phyloP scores from a whole-genome alignment of 1,139 yeast genomes.

The Saccharomyces hybrid region DNA sequence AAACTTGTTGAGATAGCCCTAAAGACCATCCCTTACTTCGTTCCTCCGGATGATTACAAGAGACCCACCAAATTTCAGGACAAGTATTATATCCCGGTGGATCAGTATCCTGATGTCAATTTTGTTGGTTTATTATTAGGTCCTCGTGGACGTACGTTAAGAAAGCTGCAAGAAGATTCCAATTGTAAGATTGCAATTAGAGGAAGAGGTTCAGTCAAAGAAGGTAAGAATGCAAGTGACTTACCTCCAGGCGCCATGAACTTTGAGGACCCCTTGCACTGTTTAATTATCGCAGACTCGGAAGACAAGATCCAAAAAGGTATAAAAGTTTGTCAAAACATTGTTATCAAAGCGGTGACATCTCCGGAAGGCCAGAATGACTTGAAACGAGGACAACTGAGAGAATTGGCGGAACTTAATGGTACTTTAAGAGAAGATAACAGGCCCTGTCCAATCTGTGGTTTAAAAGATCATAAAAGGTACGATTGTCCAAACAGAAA shows the following conservation, averaged over 20 bases:
- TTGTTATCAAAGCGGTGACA: constrained; percentile 74
- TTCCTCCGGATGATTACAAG: constrained; percentile 72
- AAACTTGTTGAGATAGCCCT: constrained; percentile 67
- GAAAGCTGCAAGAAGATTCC: constrained; percentile 70
- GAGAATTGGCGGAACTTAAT: constrained; percentile 87
- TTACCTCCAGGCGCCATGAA: constrained; percentile 43
- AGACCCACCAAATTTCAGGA: constrained; percentile 70
- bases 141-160: constrained; percentile 89
- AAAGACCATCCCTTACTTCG: constrained; percentile 65
- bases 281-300: constrained; percentile 76
- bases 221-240: constrained; percentile 59
- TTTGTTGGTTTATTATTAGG: constrained; percentile 88
- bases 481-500: constrained; percentile 54
- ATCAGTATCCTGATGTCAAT: constrained; percentile 86
- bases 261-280: constrained; percentile 77
- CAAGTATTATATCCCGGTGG: constrained; percentile 77
- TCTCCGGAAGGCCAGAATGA: constrained; percentile 94
- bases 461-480: constrained; percentile 54
- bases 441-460: constrained; percentile 52
- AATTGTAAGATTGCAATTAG: constrained; percentile 84
- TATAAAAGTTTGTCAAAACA: constrained; percentile 61
- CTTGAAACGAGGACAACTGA: constrained; percentile 78
- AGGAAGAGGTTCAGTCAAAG: constrained; percentile 93
- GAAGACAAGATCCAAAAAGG: constrained; percentile 75
- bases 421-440: constrained; percentile 87